Conservation (phyloP, 2,329 filamentous ascomycete genomes). For the Clonostachys rhizophaga region DNA sequence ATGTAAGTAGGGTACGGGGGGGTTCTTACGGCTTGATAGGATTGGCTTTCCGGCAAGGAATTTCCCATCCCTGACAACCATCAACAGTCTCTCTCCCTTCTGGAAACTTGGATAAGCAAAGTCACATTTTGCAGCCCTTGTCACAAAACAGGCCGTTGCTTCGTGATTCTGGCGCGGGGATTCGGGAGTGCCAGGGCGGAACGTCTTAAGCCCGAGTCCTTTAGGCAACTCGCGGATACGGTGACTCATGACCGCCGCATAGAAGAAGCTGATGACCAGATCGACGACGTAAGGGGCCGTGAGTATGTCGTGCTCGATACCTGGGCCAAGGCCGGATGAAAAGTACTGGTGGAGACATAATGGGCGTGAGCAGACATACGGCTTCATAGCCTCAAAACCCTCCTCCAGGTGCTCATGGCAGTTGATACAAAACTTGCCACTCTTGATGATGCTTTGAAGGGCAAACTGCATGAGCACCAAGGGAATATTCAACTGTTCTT, state of each 20-base stretch:
- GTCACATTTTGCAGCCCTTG: too few species aligned
- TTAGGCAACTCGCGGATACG: constrained; percentile 36
- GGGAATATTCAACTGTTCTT: constrained; percentile 39
- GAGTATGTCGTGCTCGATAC: constrained; percentile 78
- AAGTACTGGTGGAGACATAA: constrained; percentile 89
- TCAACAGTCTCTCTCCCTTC: too few species aligned
- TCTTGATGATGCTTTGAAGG: constrained; percentile 71
- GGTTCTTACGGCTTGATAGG: too few species aligned
- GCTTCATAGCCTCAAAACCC: constrained; percentile 67
- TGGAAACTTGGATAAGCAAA: too few species aligned
- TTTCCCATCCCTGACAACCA: too few species aligned
- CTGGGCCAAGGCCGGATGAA: constrained; percentile 77
- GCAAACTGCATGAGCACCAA: constrained; percentile 68
- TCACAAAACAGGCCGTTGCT: too few species aligned
- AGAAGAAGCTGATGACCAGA: constrained; percentile 78
- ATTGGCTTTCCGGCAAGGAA: too few species aligned
- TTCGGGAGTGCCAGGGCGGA: too few species aligned
- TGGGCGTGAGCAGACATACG: constrained; percentile 70
- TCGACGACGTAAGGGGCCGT: constrained; percentile 80
- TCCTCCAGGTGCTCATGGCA: constrained; percentile 67
- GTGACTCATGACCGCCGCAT: constrained; percentile 42
- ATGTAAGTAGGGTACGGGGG: too few species aligned
- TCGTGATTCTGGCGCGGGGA: too few species aligned
- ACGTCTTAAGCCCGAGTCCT: constrained; percentile 28
- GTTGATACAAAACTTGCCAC: constrained; percentile 82